Evolutionary conservation across 257 asterid genomes (phyloP).

Genomic region (Solanum arcanum): DNA sequence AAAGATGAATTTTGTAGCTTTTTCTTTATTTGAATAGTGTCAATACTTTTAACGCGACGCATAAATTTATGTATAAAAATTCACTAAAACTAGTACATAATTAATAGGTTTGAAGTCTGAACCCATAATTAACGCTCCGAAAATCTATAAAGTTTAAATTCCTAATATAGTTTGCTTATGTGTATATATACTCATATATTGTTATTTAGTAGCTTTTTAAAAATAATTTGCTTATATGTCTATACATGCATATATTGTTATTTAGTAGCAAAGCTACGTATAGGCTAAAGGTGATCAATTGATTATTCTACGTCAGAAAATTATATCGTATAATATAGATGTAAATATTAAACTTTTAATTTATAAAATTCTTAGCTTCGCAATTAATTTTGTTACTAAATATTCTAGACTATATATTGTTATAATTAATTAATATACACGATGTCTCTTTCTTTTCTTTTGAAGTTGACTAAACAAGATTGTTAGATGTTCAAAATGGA

Average conservation of each 20-base stretch:
- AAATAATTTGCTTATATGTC: background rate
- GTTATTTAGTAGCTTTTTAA: too few species aligned
- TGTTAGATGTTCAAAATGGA: background rate
- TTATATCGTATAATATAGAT: background rate
- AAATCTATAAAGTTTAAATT: background rate
- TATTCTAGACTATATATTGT: too few species aligned
- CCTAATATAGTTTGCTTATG: too few species aligned
- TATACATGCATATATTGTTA: background rate
- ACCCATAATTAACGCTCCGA: background rate
- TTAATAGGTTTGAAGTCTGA: too few species aligned
- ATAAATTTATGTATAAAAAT: background rate
- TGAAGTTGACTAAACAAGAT: background rate
- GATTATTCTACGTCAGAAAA: accelerated
- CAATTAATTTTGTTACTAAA: too few species aligned
- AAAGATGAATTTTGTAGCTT: background rate
- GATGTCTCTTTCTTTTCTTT: background rate
- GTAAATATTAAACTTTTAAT: background rate
- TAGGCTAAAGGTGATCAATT: background rate
- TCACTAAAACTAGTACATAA: accelerated
- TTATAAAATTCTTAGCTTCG: background rate
- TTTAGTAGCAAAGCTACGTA: background rate
- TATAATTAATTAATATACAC: too few species aligned
- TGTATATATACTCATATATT: too few species aligned
- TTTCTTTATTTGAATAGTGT: background rate
- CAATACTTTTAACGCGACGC: background rate